These are phyloP conservation scores for Tricholoma hemisulphureum DNA, from an alignment of 768 basidiomycete genomes.

Conservation along the genomic window DNA sequence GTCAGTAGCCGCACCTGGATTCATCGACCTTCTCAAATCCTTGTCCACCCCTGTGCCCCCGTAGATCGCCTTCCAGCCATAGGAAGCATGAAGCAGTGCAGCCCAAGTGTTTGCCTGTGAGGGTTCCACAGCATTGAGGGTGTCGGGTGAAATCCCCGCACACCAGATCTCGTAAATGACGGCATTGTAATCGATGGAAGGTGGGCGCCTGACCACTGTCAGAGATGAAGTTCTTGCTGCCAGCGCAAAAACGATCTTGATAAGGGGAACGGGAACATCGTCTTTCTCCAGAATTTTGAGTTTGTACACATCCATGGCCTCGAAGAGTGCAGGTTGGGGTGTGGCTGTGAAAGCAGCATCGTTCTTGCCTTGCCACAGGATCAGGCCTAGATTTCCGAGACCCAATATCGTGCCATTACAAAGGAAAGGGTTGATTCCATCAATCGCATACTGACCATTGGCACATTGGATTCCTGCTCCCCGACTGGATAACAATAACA, in stretches of 20 bases:
- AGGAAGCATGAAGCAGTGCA: neutral
- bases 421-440: conserved; percentile 22
- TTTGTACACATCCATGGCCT: neutral
- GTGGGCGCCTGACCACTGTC: neutral
- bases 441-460: conserved; percentile 8
- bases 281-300: neutral
- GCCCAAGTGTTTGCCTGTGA: neutral
- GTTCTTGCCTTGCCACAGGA: neutral
- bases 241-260: conserved; percentile 25
- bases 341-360: neutral
- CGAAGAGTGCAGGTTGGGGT: neutral
- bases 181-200: neutral
- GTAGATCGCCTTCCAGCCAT: neutral
- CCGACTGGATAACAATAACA: neutral
- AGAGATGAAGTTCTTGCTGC: conserved; percentile 6
- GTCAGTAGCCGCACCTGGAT: neutral
- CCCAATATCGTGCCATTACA: conserved; percentile 15
- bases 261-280: conserved; percentile 13
- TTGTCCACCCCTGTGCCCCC: neutral
- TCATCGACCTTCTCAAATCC: neutral
- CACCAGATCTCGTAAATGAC: conserved; percentile 2
- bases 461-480: conserved; percentile 2
- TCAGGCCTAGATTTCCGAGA: neutral
- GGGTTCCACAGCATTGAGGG: neutral
- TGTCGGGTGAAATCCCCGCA: neutral